These are phyloP conservation scores for Magnolia kwangsiensis DNA, from an alignment of 164 flowering plant genomes.

Conservation along the genomic window DNA sequence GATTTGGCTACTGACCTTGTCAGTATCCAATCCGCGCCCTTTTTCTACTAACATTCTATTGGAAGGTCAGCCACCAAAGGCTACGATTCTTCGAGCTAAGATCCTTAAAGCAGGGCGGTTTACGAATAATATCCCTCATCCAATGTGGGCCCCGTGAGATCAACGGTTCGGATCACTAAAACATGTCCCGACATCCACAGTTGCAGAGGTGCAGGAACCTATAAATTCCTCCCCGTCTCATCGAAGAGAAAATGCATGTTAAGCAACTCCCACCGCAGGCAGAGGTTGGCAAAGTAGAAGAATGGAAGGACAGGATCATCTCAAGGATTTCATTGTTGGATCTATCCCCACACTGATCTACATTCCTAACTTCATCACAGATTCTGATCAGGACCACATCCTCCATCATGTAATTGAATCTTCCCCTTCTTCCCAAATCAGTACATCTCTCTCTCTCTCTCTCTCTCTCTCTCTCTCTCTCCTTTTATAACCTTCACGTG, in stretches of 20 bases:
- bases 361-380: conserved; percentile 64
- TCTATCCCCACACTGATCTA: conserved; percentile 58
- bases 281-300: neutral
- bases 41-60: no score
- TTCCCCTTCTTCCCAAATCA: neutral
- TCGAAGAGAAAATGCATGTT: neutral
- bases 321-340: conserved; percentile 39
- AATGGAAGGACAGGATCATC: conserved; percentile 22
- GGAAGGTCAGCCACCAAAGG: no score
- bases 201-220: no score
- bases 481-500: neutral
- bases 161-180: no score
- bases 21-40: no score
- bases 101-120: no score
- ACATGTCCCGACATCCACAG: no score
- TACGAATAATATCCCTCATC: no score
- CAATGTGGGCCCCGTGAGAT: no score
- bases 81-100: no score
- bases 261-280: neutral
- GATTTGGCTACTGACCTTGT: no score
- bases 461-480: neutral
- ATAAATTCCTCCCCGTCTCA: no score
- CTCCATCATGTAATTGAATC: conserved; percentile 38
- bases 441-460: neutral
- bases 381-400: conserved; percentile 45